Evolutionary conservation across 176 grass and related monocot genomes (phyloP), one percentile per base, ranked within the genome.

Genomic region (Lolium perenne): DNA sequence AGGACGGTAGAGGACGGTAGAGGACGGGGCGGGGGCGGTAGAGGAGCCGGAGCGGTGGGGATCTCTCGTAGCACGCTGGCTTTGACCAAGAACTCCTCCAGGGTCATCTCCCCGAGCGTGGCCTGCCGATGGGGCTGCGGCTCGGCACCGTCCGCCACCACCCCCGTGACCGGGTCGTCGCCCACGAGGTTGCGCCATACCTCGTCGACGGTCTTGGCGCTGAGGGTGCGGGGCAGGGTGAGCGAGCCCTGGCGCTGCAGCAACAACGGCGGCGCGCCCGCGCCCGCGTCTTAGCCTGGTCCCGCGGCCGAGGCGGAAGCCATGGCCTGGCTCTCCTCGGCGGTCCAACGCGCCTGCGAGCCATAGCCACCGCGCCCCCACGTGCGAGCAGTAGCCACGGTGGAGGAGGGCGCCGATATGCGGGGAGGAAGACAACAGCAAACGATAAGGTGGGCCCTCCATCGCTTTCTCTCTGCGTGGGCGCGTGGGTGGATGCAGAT

Each of bases 21-120:
- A n/a, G n/a, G n/a, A n/a, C n/a, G n/a, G 59, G 82, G 51, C 14
- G 61, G 70, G 11, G 82, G 12, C 61, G 3, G 45, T 50, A 14
- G 74, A 35, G 32, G 32, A 35, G 32, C 32, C 32, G 2, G 47
- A 9, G 71, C 25, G n/a, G 67, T 61, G 22, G 85, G 66, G 66
- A 92, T 86, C 63, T 95, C 93, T 69, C 87, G 79, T 38, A 92
- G 91, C 15, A 95, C 93, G 15, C 93, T 93, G 41, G 95, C 93
- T 62, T 81, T 89, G 81, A 95, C 93, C 66, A 98, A 57, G 77
- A 98, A 95, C 61, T 98, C 95, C 86, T 95, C 95, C 32, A 98
- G 81, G 56, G 95, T 98, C 76, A 98, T 95, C 89, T 98, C 95
- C 51, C 95, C 95, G 20, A 95, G 87, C 54, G 91, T 95, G 20